These are phyloP conservation scores for Cadophora gregata DNA, from an alignment of 2,329 filamentous ascomycete genomes.

Conservation along the genomic window DNA sequence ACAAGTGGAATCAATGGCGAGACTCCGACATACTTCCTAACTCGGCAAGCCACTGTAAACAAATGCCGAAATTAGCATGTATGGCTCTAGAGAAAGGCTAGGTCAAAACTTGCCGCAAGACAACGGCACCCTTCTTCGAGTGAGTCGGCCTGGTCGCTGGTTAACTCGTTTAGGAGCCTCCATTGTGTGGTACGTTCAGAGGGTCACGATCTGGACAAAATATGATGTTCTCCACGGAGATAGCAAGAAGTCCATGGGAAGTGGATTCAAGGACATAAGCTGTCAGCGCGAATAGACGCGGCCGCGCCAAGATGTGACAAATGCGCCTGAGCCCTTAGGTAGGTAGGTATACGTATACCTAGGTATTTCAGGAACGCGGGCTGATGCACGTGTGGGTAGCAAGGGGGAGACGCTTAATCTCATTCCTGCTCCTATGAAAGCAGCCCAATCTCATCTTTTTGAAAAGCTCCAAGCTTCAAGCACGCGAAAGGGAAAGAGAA, in stretches of 20 bases:
- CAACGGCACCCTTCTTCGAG: conserved; percentile 11
- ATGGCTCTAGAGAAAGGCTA: background rate
- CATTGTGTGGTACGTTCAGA: background rate
- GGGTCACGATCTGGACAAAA: background rate
- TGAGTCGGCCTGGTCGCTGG: conserved; percentile 3
- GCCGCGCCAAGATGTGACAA: conserved; percentile 11
- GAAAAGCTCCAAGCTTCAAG: no score
- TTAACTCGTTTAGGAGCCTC: background rate
- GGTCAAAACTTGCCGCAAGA: conserved; percentile 3
- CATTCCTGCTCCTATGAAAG: no score
- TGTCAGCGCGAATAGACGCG: background rate
- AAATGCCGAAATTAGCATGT: background rate
- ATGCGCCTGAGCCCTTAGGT: background rate
- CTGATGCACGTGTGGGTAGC: no score
- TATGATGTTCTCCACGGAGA: conserved; percentile 2
- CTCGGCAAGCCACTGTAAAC: conserved; percentile 14
- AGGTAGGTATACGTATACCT: no score
- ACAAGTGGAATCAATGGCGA: background rate
- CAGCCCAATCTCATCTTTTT: no score
- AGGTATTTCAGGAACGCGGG: no score
- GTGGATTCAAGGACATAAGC: background rate
- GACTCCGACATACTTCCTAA: conserved; percentile 15
- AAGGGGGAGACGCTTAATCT: no score
- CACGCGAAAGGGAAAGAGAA: no score
- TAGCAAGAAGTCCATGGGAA: background rate